Evolutionary conservation across 2,329 filamentous ascomycete species (phyloP).

Genomic region (Cryphonectria parasitica): DNA sequence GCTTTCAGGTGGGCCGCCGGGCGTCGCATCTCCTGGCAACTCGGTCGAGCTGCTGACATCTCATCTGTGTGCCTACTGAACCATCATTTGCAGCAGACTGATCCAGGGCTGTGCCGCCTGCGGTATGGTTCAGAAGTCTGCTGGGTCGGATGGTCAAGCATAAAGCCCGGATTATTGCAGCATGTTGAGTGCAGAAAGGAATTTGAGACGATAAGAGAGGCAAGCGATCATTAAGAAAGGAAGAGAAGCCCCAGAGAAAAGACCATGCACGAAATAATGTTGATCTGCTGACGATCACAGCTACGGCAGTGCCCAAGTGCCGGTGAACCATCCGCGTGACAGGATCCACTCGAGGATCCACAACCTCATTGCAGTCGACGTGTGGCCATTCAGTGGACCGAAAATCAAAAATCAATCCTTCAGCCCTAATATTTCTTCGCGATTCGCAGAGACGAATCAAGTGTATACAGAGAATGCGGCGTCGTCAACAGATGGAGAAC

Average conservation of each 20-base stretch:
- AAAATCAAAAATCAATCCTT: neutral
- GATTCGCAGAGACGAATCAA: neutral
- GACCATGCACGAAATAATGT: neutral
- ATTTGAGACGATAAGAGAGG: neutral
- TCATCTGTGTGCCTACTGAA: neutral
- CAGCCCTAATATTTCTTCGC: neutral
- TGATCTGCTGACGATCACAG: neutral
- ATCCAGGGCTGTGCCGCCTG: neutral
- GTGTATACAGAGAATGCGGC: neutral
- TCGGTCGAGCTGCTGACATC: slow-evolving; percentile 5
- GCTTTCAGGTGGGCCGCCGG: neutral
- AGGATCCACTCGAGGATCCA: neutral
- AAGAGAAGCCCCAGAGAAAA: neutral
- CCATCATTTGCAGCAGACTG: neutral
- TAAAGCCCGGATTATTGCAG: neutral
- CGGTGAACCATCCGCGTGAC: neutral
- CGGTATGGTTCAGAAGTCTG: neutral
- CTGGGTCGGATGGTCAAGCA: neutral
- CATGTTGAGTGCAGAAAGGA: neutral
- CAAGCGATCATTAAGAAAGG: neutral
- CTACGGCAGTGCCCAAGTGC: neutral
- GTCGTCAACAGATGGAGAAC: neutral
- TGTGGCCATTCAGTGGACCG: neutral
- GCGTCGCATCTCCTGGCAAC: neutral
- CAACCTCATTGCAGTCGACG: neutral